Base-by-base conservation (phyloP, 1,284 basidiomycete genomes). In the Cryptococcus amylolentus region DNA sequence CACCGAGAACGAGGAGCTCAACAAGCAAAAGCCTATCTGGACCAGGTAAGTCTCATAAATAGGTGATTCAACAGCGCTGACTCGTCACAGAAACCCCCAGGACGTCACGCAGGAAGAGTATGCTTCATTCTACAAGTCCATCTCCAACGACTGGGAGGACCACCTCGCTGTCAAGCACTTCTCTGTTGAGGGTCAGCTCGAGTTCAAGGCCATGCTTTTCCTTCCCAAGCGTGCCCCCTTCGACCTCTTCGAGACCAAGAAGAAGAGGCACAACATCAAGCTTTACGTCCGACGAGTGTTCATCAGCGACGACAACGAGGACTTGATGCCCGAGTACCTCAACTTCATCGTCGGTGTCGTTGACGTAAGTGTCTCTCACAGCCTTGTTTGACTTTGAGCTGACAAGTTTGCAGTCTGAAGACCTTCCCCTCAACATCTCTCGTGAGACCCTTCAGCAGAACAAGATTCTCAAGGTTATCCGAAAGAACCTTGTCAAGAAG, bases 261-360 rank as follows among this genome's bases (percentile, higher is more conserved):
- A 98, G 90, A 98, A 98, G 87, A 91, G 95, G 76, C 98, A 98
- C 86, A 98, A 98, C 89, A 98, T 99, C 85, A 98, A 98, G 84
- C 92, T 99, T 78, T 98, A 98, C 79, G 96, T 99, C 70, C 93
- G 96, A 82, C 92, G 96, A 60, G 95, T 98, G 72, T 98, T 99
- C 84, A 98, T 99, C 84, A 97, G 96, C 90, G 95, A 99, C 81
- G 95, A 99, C 82, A 98, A 94, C 79, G 96, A 98, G 82, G 96
- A 99, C 75, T 83, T 98, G 77, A 98, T 98, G 76, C 96, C 96
- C 72, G 96, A 98, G 81, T 99, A 98, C 85, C 91, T 98, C 80
- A 98, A 98, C 86, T 98, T 98, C 77, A 87, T 98, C 81, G 97
- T 97, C 86, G 93, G 81, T 84, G 95, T 96, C 75, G 96, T 99